phyloP scores from a whole-genome alignment of 2,329 filamentous ascomycete species.

The Scedosporium boydii region DNA sequence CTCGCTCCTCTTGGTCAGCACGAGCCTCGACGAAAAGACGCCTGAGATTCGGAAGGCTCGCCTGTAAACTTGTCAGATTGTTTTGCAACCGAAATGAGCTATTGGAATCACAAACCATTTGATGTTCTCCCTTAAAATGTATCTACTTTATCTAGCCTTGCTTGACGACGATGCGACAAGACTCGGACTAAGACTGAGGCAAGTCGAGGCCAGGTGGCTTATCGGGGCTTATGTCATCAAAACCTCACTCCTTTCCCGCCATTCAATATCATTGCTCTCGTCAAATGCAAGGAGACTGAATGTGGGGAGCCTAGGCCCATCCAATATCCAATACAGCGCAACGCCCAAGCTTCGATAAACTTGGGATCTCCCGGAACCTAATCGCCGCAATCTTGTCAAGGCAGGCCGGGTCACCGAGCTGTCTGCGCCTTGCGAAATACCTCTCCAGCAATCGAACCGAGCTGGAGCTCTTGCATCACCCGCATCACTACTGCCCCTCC shows the following conservation, averaged over 20 bases:
- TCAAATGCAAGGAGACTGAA: not conserved
- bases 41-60: slow-evolving; percentile 85
- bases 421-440: slow-evolving; percentile 2
- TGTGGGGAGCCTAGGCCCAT: not conserved
- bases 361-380: not conserved
- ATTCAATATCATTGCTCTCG: not conserved
- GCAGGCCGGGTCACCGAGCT: not conserved
- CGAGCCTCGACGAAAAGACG: slow-evolving; percentile 92
- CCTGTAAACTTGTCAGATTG: slow-evolving; percentile 29
- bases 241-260: not conserved
- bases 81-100: no score
- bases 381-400: not conserved
- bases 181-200: not conserved
- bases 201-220: slow-evolving; percentile 1
- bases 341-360: not conserved
- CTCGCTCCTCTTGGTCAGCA: slow-evolving; percentile 86
- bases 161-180: not conserved
- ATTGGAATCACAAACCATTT: not conserved
- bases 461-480: not conserved
- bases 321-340: not conserved
- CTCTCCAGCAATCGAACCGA: not conserved
- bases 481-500: not conserved
- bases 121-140: slow-evolving; percentile 1
- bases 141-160: not conserved
- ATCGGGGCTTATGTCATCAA: slow-evolving; percentile 2